These are phyloP conservation scores for Prorocentrum cordatum DNA, from an alignment of 169 alveolate species.

Conservation along the genomic window DNA sequence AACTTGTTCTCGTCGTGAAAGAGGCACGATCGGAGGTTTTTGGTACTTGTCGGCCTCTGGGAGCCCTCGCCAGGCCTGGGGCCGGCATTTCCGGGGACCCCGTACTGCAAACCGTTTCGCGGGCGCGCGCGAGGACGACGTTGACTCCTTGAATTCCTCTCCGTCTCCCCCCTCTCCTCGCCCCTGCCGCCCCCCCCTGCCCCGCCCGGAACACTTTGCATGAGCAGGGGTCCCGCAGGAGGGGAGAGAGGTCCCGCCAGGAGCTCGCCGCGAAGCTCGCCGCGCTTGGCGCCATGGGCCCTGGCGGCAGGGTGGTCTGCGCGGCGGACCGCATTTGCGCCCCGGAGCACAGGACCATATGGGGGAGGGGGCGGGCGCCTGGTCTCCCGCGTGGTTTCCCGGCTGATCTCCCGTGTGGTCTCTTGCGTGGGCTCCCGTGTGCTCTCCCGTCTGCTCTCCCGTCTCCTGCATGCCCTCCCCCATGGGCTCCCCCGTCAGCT, in stretches of 20 bases:
- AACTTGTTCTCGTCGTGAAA: too few relatives aligned
- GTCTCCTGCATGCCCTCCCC: too few relatives aligned
- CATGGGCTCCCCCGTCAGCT: too few relatives aligned
- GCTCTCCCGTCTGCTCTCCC: too few relatives aligned
- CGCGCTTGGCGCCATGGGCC: neutral
- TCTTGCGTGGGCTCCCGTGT: too few relatives aligned
- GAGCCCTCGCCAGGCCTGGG: neutral
- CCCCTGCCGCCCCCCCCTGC: neutral
- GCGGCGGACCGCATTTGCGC: conserved; percentile 59
- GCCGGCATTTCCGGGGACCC: neutral
- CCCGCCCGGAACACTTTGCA: neutral
- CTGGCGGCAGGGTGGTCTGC: conserved; percentile 5
- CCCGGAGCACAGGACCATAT: neutral
- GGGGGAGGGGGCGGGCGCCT: too few relatives aligned
- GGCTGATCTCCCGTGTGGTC: too few relatives aligned
- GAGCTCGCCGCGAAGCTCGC: conserved; percentile 5
- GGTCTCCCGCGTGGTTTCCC: too few relatives aligned
- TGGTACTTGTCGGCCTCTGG: too few relatives aligned
- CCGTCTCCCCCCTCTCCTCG: neutral
- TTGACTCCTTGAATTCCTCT: neutral
- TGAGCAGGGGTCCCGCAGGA: too few relatives aligned
- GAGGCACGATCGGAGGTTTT: too few relatives aligned
- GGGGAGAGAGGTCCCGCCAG: too few relatives aligned
- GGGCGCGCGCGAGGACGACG: neutral
- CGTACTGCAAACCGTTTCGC: neutral